Conservation (phyloP, 2,329 filamentous ascomycete genomes). For the Aspergillus candidus region DNA sequence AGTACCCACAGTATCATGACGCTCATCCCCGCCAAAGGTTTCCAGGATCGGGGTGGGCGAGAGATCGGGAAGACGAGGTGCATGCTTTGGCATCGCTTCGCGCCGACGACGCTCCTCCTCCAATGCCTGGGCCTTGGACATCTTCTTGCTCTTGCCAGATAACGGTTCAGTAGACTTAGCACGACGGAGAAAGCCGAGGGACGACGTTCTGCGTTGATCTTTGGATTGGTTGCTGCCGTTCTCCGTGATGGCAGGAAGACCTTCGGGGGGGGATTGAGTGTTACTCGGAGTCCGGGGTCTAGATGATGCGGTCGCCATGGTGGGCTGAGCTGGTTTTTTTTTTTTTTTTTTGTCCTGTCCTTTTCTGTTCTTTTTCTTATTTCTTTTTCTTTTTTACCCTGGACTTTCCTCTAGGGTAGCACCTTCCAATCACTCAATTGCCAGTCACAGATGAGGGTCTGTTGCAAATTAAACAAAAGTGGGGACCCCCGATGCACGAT, state of each 20-base stretch:
- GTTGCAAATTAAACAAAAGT: constrained; percentile 12
- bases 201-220: constrained; percentile 40
- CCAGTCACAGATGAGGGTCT: constrained; percentile 15
- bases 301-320: constrained; percentile 31
- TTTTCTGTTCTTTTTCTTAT: no score
- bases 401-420: constrained; percentile 4
- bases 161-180: constrained; percentile 61
- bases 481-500: constrained; percentile 14
- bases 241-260: constrained; percentile 31
- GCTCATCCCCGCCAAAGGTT: constrained; percentile 57
- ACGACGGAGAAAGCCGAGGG: constrained; percentile 57
- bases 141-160: constrained; percentile 40
- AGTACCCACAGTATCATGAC: constrained; percentile 58
- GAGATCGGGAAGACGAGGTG: constrained; percentile 50
- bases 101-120: constrained; percentile 51
- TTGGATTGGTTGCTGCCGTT: constrained; percentile 23
- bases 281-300: constrained; percentile 34
- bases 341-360: no score
- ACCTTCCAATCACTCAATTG: constrained; percentile 13
- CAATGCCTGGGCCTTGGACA: constrained; percentile 32
- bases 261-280: constrained; percentile 27
- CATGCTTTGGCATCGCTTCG: constrained; percentile 53
- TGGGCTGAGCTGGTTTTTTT: constrained; percentile 4
- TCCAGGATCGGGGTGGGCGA: constrained; percentile 46
- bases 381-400: no score